Evolutionary conservation across 345 rosid genomes (phyloP).

Genomic region (Acer negundo): DNA sequence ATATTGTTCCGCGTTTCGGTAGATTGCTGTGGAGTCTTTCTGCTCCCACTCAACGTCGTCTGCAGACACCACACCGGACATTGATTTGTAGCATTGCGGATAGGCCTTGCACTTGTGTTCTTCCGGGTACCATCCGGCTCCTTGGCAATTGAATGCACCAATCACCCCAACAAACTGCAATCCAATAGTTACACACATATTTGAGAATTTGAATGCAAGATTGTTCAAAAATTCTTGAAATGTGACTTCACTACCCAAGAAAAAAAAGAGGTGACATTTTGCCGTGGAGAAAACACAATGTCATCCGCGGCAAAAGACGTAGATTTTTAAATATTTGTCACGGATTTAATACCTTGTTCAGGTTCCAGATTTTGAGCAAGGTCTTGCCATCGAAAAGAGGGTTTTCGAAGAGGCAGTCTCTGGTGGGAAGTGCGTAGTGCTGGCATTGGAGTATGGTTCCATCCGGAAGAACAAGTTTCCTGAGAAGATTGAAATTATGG

Average conservation of each 20-base stretch:
- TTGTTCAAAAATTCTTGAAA: no score
- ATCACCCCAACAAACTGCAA: conserved; percentile 25
- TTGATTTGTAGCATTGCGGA: conserved; percentile 16
- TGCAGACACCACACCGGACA: neutral
- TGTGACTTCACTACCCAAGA: no score
- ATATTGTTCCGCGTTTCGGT: neutral
- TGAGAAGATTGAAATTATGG: conserved; percentile 35
- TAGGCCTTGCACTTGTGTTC: conserved; percentile 5
- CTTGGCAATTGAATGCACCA: conserved; percentile 36
- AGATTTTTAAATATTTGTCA: no score
- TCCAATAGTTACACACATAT: neutral
- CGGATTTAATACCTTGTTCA: conserved; percentile 11
- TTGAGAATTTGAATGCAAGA: neutral
- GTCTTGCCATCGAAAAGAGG: conserved; percentile 18
- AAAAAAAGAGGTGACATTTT: no score
- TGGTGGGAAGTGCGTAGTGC: conserved; percentile 32
- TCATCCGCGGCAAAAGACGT: no score
- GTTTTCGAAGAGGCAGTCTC: conserved; percentile 25
- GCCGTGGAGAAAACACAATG: no score
- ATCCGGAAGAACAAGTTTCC: conserved; percentile 29
- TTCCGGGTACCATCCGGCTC: conserved; percentile 30
- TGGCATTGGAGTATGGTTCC: conserved; percentile 29
- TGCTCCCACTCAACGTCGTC: conserved; percentile 23
- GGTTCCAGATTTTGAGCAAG: conserved; percentile 18
- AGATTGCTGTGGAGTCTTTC: neutral